Conservation (phyloP, 306 rosid species). For the Erythrophleum fordii region DNA sequence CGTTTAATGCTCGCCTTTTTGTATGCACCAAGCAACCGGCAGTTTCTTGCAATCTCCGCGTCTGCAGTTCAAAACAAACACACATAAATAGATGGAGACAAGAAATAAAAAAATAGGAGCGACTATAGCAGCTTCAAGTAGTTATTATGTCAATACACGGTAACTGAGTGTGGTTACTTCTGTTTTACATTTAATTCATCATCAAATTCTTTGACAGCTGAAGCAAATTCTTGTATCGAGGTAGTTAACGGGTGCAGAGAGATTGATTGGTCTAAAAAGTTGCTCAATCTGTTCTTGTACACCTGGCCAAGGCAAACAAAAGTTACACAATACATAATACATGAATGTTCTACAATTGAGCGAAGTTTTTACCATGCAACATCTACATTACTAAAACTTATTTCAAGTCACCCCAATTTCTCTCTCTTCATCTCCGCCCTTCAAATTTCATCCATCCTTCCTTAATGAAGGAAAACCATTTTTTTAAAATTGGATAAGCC, state of each 20-base stretch:
- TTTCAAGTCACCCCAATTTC: conserved; percentile 1
- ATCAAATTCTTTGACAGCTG: conserved; percentile 71
- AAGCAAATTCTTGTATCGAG: conserved; percentile 71
- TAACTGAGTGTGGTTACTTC: background rate
- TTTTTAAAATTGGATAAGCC: background rate
- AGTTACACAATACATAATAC: conserved; percentile 10
- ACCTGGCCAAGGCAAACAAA: conserved; percentile 50
- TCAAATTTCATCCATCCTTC: conserved; percentile 14
- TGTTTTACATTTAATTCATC: conserved; percentile 64
- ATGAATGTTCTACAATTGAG: background rate
- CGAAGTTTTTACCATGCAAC: conserved; percentile 1
- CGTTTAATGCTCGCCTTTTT: conserved; percentile 68
- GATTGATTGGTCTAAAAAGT: conserved; percentile 49
- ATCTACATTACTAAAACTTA: background rate
- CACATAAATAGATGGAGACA: background rate
- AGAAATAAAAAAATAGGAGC: conserved; percentile 5
- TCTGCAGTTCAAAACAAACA: conserved; percentile 50
- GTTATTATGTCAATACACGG: conserved; percentile 3
- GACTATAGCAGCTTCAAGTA: background rate
- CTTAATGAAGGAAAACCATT: background rate
- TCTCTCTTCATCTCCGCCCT: background rate
- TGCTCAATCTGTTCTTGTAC: conserved; percentile 58
- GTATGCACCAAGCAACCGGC: conserved; percentile 36
- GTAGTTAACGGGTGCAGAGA: conserved; percentile 59
- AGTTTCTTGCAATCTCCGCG: conserved; percentile 49